phyloP scores from a whole-genome alignment of 805 yeast species.

The Cyberlindnera sargentensis region DNA sequence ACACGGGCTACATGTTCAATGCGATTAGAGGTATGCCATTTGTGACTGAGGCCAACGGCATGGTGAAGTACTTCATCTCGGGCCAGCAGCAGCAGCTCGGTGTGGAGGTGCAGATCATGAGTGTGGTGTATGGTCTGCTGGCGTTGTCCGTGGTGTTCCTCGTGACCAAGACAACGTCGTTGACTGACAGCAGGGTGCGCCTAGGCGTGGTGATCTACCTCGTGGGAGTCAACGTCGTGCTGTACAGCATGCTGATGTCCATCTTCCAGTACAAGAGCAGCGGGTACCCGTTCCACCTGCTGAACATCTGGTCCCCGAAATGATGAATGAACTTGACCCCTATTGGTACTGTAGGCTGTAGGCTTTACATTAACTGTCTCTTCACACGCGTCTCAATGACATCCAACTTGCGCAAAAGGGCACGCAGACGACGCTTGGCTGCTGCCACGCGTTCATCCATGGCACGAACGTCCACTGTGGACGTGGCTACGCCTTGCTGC shows the following conservation, averaged over 20 bases:
- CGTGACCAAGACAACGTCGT: conserved; percentile 47
- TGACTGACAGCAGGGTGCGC: conserved; percentile 39
- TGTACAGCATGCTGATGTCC: conserved; percentile 56
- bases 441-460: conserved; percentile 20
- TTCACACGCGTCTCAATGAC: conserved; percentile 27
- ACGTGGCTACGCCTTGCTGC: conserved; percentile 13
- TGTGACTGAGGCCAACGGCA: conserved; percentile 36
- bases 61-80: conserved; percentile 36
- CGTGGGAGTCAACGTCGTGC: conserved; percentile 39
- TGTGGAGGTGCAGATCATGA: conserved; percentile 82
- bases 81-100: conserved; percentile 79
- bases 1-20: conserved; percentile 91
- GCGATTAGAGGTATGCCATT: conserved; percentile 63
- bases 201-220: conserved; percentile 41
- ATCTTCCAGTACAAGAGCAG: conserved; percentile 65
- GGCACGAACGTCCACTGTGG: conserved; percentile 10
- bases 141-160: conserved; percentile 54
- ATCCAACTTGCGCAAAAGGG: conserved; percentile 25
- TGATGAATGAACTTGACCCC: neutral
- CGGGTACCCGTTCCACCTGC: conserved; percentile 70
- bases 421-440: conserved; percentile 20
- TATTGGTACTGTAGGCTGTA: neutral
- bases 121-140: conserved; percentile 63
- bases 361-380: neutral
- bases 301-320: conserved; percentile 29